These are phyloP conservation scores for Vitellaria paradoxa DNA, from an alignment of 179 eudicot genomes.

Conservation along the genomic window DNA sequence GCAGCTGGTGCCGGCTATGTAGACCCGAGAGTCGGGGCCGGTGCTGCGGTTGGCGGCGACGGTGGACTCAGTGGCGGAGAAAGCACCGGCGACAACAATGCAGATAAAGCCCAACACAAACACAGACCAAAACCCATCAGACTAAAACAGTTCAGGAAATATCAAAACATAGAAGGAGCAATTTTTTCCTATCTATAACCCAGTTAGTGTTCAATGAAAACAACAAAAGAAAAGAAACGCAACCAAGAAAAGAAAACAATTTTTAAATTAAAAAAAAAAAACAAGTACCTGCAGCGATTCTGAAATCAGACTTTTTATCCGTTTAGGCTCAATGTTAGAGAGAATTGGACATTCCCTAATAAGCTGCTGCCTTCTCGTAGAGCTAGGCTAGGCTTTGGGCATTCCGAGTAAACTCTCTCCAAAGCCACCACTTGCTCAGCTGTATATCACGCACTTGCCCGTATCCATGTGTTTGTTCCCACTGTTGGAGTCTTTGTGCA, in stretches of 20 bases:
- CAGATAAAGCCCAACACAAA: constrained; percentile 36
- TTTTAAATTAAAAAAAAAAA: too few relatives aligned
- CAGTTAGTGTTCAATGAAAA: background rate
- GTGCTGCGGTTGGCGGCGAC: constrained; percentile 45
- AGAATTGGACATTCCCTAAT: constrained; percentile 55
- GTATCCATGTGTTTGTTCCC: constrained; percentile 35
- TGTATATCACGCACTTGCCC: too few relatives aligned
- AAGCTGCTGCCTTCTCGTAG: constrained; percentile 44
- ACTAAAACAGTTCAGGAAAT: background rate
- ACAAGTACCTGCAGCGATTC: constrained; percentile 42
- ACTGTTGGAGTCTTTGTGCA: constrained; percentile 23
- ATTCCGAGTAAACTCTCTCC: constrained; percentile 54
- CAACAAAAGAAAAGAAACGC: background rate
- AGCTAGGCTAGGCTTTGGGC: constrained; percentile 42
- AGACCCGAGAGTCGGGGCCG: constrained; percentile 21
- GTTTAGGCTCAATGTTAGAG: constrained; percentile 50
- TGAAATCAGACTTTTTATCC: constrained; percentile 67
- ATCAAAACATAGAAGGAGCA: background rate
- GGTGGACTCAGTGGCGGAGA: constrained; percentile 37
- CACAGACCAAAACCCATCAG: background rate
- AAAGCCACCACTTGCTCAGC: constrained; percentile 60
- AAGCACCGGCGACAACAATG: constrained; percentile 43
- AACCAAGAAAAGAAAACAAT: background rate
- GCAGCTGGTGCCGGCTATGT: constrained; percentile 32
- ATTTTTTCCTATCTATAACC: background rate